These are phyloP conservation scores for Ustilago loliicola DNA, from an alignment of 1,284 basidiomycete genomes.

Conservation along the genomic window DNA sequence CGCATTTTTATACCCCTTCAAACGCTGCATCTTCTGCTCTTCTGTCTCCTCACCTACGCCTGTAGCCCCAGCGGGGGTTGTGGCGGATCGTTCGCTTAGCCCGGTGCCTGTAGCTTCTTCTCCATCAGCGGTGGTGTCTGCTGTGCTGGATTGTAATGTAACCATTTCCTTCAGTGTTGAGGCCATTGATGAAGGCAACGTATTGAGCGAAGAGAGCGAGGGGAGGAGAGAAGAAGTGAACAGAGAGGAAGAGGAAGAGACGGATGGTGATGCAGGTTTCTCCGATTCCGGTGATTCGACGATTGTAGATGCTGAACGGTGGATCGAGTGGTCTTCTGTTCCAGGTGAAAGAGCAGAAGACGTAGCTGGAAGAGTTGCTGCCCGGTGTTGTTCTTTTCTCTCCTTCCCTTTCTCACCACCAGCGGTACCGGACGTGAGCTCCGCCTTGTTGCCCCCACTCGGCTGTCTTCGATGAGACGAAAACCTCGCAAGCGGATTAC, in stretches of 20 bases:
- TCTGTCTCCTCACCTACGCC: slow-evolving; percentile 12
- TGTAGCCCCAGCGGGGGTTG: slow-evolving; percentile 4
- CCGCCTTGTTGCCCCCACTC: slow-evolving; percentile 11
- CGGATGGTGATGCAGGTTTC: not conserved
- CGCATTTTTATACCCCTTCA: slow-evolving; percentile 54
- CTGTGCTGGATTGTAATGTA: slow-evolving; percentile 13
- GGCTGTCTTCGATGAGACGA: slow-evolving; percentile 17
- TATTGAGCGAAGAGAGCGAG: slow-evolving; percentile 19
- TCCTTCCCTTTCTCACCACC: not conserved
- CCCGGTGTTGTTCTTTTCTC: slow-evolving; percentile 10
- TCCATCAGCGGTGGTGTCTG: slow-evolving; percentile 43
- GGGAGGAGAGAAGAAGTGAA: slow-evolving; percentile 15
- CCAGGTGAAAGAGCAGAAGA: not conserved
- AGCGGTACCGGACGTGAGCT: not conserved
- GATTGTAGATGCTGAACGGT: slow-evolving; percentile 12
- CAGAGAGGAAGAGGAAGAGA: not conserved
- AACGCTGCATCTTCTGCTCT: slow-evolving; percentile 30
- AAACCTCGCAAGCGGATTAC: slow-evolving; percentile 21
- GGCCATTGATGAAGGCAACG: slow-evolving; percentile 24
- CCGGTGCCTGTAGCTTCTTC: slow-evolving; percentile 14
- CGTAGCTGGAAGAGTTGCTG: slow-evolving; percentile 18
- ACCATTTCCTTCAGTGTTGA: slow-evolving; percentile 38
- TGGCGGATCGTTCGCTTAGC: slow-evolving; percentile 3
- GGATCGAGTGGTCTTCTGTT: not conserved
- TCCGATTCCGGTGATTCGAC: slow-evolving; percentile 15